phyloP scores from a whole-genome alignment of 2,329 filamentous ascomycete genomes.

The Periconia sp. region DNA sequence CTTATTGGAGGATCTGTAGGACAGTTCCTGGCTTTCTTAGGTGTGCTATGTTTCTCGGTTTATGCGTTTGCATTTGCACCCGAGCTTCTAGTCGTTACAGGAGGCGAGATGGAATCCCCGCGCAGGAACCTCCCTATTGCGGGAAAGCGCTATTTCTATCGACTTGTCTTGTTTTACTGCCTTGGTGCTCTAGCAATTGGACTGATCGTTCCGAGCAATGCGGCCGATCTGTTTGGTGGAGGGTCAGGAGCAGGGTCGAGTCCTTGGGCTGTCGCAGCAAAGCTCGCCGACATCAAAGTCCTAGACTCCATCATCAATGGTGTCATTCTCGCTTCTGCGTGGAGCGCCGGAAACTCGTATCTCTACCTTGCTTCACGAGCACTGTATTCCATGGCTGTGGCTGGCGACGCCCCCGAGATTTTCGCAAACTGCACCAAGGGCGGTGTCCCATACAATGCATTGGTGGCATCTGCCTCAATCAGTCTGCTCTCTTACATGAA shows the following conservation, averaged over 20 bases:
- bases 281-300: slow-evolving; percentile 51
- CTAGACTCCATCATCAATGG: slow-evolving; percentile 35
- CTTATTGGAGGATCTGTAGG: slow-evolving; percentile 62
- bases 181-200: slow-evolving; percentile 59
- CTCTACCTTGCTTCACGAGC: slow-evolving; percentile 32
- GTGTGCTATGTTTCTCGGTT: slow-evolving; percentile 56
- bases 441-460: slow-evolving; percentile 74
- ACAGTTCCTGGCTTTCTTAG: slow-evolving; percentile 64
- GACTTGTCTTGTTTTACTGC: slow-evolving; percentile 51
- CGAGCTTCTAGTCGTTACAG: slow-evolving; percentile 67
- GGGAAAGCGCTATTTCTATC: slow-evolving; percentile 51
- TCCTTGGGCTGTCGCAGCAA: slow-evolving; percentile 61
- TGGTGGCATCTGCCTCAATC: slow-evolving; percentile 63
- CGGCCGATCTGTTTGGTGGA: slow-evolving; percentile 36
- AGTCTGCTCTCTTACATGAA: slow-evolving; percentile 70
- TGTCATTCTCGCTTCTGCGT: slow-evolving; percentile 31
- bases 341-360: slow-evolving; percentile 32
- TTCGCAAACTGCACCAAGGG: slow-evolving; percentile 55
- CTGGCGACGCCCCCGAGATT: slow-evolving; percentile 27
- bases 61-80: slow-evolving; percentile 35
- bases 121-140: slow-evolving; percentile 69
- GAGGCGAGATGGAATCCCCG: slow-evolving; percentile 69
- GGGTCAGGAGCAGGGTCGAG: slow-evolving; percentile 48
- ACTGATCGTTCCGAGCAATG: slow-evolving; percentile 59
- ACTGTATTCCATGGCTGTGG: slow-evolving; percentile 29